A percentile compares a stretch with the other conserved stretches of the same genome.
Evolutionary conservation across 1,284 basidiomycete genomes (phyloP).

Genomic region (Anthracocystis setariae): DNA sequence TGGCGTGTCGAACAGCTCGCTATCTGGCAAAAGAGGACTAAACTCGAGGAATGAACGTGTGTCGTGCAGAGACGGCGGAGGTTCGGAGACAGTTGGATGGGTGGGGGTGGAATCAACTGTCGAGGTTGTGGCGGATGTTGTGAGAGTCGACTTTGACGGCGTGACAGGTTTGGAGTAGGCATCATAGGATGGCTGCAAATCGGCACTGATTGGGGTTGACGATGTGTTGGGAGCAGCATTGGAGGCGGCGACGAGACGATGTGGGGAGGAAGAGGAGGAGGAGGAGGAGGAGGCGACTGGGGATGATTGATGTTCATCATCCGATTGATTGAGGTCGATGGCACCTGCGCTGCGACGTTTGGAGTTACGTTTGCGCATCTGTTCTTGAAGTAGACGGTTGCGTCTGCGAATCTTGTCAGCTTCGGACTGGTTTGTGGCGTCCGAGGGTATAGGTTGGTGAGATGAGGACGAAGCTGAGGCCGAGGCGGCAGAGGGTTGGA

Average conservation of each 20-base stretch:
- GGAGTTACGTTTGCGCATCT: slow-evolving; percentile 37
- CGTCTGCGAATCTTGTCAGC: slow-evolving; percentile 22
- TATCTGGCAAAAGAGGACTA: slow-evolving; percentile 35
- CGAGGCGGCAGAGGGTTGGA: neutral
- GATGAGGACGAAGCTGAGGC: slow-evolving; percentile 14
- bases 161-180: slow-evolving; percentile 15
- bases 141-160: slow-evolving; percentile 9
- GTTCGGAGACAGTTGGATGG: neutral
- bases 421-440: slow-evolving; percentile 12
- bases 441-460: neutral
- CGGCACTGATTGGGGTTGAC: neutral
- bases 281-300: neutral
- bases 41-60: slow-evolving; percentile 49
- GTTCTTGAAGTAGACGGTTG: slow-evolving; percentile 35
- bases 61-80: slow-evolving; percentile 25
- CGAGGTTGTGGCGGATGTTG: neutral
- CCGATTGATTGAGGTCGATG: slow-evolving; percentile 8
- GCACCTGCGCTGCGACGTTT: slow-evolving; percentile 27
- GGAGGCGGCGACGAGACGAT: slow-evolving; percentile 2
- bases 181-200: slow-evolving; percentile 13
- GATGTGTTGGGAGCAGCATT: neutral
- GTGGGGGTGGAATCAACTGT: neutral
- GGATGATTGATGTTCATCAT: slow-evolving; percentile 1
- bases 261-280: neutral
- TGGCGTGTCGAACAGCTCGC: slow-evolving; percentile 29